A percentile compares a stretch with the other conserved stretches of the same genome.
Conservation (phyloP, 768 basidiomycete genomes). For the Suillus tomentosus region DNA sequence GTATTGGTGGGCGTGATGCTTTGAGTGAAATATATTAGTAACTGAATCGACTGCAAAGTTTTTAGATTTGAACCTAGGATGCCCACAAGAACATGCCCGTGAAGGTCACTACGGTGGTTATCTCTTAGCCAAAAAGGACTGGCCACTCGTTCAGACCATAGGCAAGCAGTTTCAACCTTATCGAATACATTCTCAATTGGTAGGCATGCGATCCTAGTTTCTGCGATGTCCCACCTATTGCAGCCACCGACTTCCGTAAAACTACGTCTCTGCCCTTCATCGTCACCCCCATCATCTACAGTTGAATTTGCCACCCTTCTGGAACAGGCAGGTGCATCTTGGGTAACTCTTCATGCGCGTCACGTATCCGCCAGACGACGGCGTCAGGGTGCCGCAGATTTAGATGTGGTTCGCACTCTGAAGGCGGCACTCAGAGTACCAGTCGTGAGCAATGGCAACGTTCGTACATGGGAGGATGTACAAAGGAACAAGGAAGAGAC, state of each 20-base stretch:
- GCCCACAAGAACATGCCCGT: constrained; percentile 70
- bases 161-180: constrained; percentile 41
- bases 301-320: constrained; percentile 56
- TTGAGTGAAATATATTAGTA: constrained; percentile 2
- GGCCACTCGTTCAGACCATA: constrained; percentile 66
- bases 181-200: background rate
- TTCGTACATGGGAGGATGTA: constrained; percentile 60
- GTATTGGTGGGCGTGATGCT: constrained; percentile 53
- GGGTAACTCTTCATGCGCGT: constrained; percentile 75
- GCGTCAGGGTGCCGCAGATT: constrained; percentile 71
- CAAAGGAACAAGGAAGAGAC: constrained; percentile 54
- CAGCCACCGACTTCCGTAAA: constrained; percentile 68
- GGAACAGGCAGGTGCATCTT: constrained; percentile 66
- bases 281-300: constrained; percentile 47
- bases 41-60: constrained; percentile 16
- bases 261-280: constrained; percentile 54
- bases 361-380: constrained; percentile 70
- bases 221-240: constrained; percentile 62
- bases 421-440: constrained; percentile 54
- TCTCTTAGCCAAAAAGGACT: constrained; percentile 70
- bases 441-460: constrained; percentile 81
- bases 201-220: constrained; percentile 44
- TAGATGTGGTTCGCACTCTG: constrained; percentile 57
- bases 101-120: constrained; percentile 76
- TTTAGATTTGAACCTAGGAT: constrained; percentile 79